These are phyloP conservation scores for Amphichorda felina DNA, from an alignment of 2,329 filamentous ascomycete species.

Conservation along the genomic window DNA sequence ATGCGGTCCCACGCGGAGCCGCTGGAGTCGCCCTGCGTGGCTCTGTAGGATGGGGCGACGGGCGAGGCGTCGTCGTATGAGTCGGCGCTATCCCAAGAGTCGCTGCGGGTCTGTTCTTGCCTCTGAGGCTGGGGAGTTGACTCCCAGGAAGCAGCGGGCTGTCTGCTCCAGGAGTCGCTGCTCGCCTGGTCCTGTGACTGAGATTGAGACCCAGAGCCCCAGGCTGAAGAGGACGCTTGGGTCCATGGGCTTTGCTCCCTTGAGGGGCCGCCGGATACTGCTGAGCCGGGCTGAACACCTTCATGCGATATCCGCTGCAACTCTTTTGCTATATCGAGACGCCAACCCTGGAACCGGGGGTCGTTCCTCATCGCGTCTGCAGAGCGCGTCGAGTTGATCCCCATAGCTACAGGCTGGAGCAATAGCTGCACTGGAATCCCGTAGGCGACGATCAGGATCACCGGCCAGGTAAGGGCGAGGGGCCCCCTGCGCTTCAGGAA, in stretches of 20 bases:
- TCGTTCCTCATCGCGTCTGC: background rate
- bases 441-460: constrained; percentile 1
- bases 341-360: background rate
- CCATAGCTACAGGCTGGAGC: background rate
- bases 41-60: constrained; percentile 18
- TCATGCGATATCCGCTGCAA: no score
- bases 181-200: no score
- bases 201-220: no score
- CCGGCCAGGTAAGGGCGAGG: background rate
- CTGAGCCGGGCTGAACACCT: no score
- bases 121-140: background rate
- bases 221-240: no score
- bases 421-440: constrained; percentile 1
- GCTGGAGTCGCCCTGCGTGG: constrained; percentile 7
- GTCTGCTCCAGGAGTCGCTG: background rate
- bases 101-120: background rate
- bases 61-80: constrained; percentile 32
- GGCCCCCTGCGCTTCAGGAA: background rate
- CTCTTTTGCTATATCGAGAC: no score
- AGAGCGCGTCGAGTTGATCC: background rate
- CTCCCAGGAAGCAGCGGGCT: background rate
- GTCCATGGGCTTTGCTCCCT: no score
- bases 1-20: constrained; percentile 33
- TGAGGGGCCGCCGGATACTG: no score
- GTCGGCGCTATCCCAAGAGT: constrained; percentile 5